These are phyloP conservation scores for Sorghum bicolor DNA, from an alignment of 176 grass and related monocot genomes.

Conservation along the genomic window DNA sequence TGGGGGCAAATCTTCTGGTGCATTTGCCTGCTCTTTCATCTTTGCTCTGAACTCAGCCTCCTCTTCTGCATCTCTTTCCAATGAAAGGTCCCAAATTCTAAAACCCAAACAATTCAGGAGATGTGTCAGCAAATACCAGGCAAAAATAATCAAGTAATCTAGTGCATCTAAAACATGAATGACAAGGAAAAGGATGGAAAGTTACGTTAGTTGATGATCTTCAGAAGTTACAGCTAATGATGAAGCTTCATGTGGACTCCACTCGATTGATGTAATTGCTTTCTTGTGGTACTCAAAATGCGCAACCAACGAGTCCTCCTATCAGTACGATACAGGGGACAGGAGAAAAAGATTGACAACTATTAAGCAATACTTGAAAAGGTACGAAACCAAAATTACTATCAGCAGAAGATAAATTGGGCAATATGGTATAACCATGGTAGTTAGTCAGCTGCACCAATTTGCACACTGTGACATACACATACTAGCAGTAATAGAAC, in stretches of 20 bases:
- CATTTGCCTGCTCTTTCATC: constrained; percentile 78
- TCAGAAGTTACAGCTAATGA: constrained; percentile 82
- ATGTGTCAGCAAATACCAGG: background rate
- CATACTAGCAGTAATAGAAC: background rate
- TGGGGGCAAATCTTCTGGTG: constrained; percentile 82
- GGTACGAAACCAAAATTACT: background rate
- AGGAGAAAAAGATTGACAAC: background rate
- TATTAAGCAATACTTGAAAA: background rate
- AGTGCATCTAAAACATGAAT: background rate
- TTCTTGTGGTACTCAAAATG: constrained; percentile 90
- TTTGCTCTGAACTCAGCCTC: constrained; percentile 85
- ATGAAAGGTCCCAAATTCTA: constrained; percentile 90
- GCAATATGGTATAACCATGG: background rate
- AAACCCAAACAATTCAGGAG: background rate
- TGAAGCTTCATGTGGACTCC: constrained; percentile 89
- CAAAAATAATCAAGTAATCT: background rate
- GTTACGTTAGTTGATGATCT: constrained; percentile 87
- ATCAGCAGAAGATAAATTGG: background rate
- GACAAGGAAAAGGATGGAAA: background rate
- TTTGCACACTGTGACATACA: background rate
- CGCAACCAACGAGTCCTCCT: constrained; percentile 57
- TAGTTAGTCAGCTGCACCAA: background rate
- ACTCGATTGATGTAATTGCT: constrained; percentile 86
- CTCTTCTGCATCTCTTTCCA: constrained; percentile 88
- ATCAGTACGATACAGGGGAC: constrained; percentile 3